A percentile compares a stretch with the other conserved stretches of the same genome.
These are phyloP conservation scores for Anisodus acutangulus DNA, from an alignment of 257 asterid genomes.

Conservation along the genomic window DNA sequence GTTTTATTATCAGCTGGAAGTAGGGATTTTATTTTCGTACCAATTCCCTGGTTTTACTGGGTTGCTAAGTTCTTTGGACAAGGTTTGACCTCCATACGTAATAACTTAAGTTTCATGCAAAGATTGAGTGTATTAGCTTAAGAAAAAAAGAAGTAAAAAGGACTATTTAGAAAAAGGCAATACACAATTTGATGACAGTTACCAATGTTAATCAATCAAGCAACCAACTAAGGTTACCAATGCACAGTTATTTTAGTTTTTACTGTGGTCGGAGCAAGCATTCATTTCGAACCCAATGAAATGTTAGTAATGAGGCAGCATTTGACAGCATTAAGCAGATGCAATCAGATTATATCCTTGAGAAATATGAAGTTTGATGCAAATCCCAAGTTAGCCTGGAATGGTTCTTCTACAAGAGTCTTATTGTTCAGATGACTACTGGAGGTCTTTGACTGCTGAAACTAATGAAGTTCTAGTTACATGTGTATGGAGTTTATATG, in stretches of 20 bases:
- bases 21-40: not conserved
- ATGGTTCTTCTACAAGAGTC: not conserved
- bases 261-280: not conserved
- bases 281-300: not conserved
- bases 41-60: not conserved
- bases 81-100: not conserved
- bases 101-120: not conserved
- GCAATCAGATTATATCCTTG: not conserved
- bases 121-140: not conserved
- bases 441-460: too few species aligned
- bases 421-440: too few species aligned
- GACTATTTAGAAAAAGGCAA: not conserved
- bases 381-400: not conserved
- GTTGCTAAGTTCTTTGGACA: not conserved
- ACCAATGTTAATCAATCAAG: not conserved
- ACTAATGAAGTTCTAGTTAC: too few species aligned
- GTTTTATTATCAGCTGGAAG: not conserved
- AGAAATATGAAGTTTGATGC: conserved; percentile 4
- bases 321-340: not conserved
- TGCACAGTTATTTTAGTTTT: not conserved
- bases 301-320: not conserved
- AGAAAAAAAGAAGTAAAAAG: not conserved
- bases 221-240: not conserved
- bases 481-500: too few species aligned
- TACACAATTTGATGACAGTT: not conserved